Evolutionary conservation across 176 grass and related monocot genomes (phyloP).

Genomic region (Pontederia crassipes): DNA sequence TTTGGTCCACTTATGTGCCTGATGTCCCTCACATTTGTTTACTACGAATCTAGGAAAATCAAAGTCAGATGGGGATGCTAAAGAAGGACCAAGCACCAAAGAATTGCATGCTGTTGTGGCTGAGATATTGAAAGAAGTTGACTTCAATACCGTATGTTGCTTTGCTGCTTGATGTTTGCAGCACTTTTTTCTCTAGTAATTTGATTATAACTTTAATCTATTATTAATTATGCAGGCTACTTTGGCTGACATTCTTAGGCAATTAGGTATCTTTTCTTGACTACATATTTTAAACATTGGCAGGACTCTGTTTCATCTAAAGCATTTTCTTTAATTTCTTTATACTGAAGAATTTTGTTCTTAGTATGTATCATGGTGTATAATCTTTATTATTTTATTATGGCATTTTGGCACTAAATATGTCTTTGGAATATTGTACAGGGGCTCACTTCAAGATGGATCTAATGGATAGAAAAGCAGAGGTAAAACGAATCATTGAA

Average conservation of each 20-base stretch:
- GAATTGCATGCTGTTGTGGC: slow-evolving; percentile 75
- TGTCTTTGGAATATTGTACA: slow-evolving; percentile 19
- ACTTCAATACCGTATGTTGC: slow-evolving; percentile 82
- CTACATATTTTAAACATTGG: not conserved
- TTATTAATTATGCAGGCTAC: slow-evolving; percentile 45
- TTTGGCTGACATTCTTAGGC: slow-evolving; percentile 83
- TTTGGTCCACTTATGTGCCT: not conserved
- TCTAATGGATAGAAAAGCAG: slow-evolving; percentile 86
- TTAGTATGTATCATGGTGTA: not conserved
- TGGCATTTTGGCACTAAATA: not conserved
- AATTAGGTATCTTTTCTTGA: slow-evolving; percentile 52
- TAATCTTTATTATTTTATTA: not conserved
- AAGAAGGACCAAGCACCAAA: slow-evolving; percentile 45
- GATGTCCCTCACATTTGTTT: not conserved
- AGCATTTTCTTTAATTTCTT: not conserved
- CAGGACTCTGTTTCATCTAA: not conserved
- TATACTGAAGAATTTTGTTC: not conserved
- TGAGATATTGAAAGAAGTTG: slow-evolving; percentile 89
- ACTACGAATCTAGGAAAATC: slow-evolving; percentile 52
- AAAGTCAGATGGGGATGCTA: slow-evolving; percentile 33
- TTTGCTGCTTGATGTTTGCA: not conserved
- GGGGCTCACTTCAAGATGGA: slow-evolving; percentile 73
- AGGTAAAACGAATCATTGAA: slow-evolving; percentile 81
- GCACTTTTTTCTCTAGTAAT: not conserved
- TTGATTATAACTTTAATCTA: not conserved